Base-by-base conservation (phyloP, 768 basidiomycete species). In the Suillus sp. region DNA sequence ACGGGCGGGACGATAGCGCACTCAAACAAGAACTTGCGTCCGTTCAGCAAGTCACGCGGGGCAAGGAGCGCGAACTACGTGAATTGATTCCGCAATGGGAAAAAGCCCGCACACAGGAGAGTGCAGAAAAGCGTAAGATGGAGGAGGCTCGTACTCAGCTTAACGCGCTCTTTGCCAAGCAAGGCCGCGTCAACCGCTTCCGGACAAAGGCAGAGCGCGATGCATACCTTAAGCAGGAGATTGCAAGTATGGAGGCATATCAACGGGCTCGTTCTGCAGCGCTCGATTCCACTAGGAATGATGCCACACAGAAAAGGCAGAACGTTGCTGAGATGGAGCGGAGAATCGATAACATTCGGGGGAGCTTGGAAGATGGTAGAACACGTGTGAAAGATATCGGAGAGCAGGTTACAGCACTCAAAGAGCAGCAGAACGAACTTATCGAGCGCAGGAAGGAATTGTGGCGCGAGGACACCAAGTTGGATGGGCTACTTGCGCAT, bases 391-490 rank as follows among this genome's bases (percentile, higher is more conserved):
- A 80, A 67, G 83, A 84, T n/a, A 70, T 93, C 20, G 78, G 76
- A 4, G 90, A 91, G 51, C 85, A 91, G 66, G 76, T 89, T 20
- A 75, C 76, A 0, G 72, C 72, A 62, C 73, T 93, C 56, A 92
- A 88, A 74, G 88, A 91, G 62, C 79, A 90, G 70, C 84, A 89
- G 66, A 82, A 81, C 30, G 89, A 86, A 58, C 77, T 90, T 71
- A 83, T 78, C 50, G 96, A 99, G 76, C 84, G 86, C 74, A 79
- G 95, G 68, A 97, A 96, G 82, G 95, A 96, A 59, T 74, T 94
- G 37, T 98, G 97, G 96, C 83, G 96, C 68, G 95, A 96, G 74
- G 96, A 99, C 65, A 89, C 93, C 0, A 96, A 93, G 74, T 77
- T 97, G 48, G 87, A 90, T 66, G 89, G 89, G 62, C 80, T 90